Conservation (phyloP, 768 basidiomycete species). For the Coprinellus aureogranulatus region DNA sequence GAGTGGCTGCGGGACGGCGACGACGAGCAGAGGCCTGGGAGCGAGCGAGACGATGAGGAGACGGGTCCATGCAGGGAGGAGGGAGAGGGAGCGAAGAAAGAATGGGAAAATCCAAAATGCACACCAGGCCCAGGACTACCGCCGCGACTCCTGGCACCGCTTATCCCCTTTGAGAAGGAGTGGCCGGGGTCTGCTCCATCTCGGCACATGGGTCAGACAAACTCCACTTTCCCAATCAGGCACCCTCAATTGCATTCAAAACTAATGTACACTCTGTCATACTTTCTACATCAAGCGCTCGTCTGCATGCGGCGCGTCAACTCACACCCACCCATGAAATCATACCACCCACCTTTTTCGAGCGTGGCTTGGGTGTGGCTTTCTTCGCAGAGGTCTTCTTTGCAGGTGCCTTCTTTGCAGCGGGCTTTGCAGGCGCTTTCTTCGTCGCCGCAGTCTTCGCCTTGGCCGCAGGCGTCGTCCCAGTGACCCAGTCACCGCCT, state of each 20-base stretch:
- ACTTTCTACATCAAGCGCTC: constrained; percentile 13
- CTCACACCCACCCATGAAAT: constrained; percentile 13
- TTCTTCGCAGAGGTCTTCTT: constrained; percentile 26
- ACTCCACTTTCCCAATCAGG: background rate
- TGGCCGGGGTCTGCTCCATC: no score
- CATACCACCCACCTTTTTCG: constrained; percentile 29
- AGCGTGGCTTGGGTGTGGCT: constrained; percentile 24
- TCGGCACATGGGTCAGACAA: no score
- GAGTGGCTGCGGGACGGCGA: no score
- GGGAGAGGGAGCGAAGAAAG: no score
- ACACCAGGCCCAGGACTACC: no score
- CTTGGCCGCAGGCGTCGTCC: constrained; percentile 38
- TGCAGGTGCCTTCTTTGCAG: constrained; percentile 24
- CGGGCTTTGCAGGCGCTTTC: constrained; percentile 35
- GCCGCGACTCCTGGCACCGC: no score
- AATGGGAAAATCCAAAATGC: constrained; percentile 16
- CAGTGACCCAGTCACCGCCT: constrained; percentile 59
- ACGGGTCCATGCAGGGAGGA: no score
- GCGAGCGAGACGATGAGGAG: no score
- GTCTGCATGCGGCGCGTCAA: constrained; percentile 13
- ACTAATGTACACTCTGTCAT: constrained; percentile 9
- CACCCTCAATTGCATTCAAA: constrained; percentile 11
- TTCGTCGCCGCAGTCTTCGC: constrained; percentile 38
- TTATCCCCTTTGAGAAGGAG: background rate
- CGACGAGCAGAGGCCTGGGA: no score